These are phyloP conservation scores for Cylindricascospora bacillispora DNA, from an alignment of 1,139 yeast species.

Conservation along the genomic window DNA sequence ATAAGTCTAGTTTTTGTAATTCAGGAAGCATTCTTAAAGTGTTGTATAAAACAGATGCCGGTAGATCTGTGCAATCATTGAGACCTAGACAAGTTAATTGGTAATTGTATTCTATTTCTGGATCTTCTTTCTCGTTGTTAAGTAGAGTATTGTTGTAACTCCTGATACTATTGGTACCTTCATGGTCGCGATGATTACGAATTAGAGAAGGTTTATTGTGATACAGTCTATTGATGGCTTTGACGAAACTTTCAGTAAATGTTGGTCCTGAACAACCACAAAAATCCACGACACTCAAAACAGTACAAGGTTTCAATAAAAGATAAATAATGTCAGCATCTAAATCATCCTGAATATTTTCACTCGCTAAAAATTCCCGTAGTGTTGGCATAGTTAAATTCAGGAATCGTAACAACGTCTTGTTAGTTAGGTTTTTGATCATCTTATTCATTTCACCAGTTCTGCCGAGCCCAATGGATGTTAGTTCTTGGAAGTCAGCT, in stretches of 20 bases:
- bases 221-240: conserved; percentile 18
- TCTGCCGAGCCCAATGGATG: conserved; percentile 82
- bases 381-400: conserved; percentile 51
- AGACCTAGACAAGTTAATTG: conserved; percentile 47
- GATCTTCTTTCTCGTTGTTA: conserved; percentile 6
- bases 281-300: conserved; percentile 64
- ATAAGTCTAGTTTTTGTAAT: conserved; percentile 60
- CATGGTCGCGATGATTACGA: too few relatives aligned
- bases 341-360: conserved; percentile 76
- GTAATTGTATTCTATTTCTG: conserved; percentile 24
- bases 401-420: conserved; percentile 54
- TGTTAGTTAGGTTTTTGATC: conserved; percentile 77
- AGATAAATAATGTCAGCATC: conserved; percentile 46
- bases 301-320: conserved; percentile 47
- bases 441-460: conserved; percentile 83
- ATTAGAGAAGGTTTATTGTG: too few relatives aligned
- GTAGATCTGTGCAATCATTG: conserved; percentile 78
- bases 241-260: conserved; percentile 49
- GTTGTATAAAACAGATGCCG: conserved; percentile 41
- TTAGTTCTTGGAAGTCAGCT: conserved; percentile 78
- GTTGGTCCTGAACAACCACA: conserved; percentile 71
- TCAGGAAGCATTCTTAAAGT: conserved; percentile 46
- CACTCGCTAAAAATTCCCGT: conserved; percentile 69
- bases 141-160: too few relatives aligned
- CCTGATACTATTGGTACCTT: too few relatives aligned